Base-by-base conservation (phyloP, 2,329 filamentous ascomycete species). In the Emmonsia crescens region DNA sequence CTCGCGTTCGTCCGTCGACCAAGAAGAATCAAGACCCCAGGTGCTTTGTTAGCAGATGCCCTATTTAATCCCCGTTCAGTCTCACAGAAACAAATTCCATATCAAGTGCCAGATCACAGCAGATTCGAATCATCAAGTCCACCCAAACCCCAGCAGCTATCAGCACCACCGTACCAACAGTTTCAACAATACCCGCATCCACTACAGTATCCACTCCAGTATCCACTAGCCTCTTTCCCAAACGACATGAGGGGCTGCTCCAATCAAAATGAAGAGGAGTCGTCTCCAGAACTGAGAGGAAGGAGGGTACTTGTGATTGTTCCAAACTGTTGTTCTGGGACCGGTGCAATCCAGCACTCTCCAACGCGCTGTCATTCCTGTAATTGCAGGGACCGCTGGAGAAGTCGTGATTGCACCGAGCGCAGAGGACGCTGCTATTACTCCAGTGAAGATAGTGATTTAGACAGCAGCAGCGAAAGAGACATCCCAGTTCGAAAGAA, bases 1-100 rank as follows among this genome's bases (percentile, higher is more conserved):
- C 42, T 58, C 8, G 65, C 61, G 36, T 66, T 66, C 36, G 64
- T 65, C 31, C 65, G 64, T 52, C 63, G 61, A 14, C 57, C 64
- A 24, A 56, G 55, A 42, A 64, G 63, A 24, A 42, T 60, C 51
- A 62, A 58, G 29, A 42, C 64, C 42, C 36, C 59, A 3, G 44
- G 55, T 1, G 27, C 51, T 6, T 52, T 61, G 31, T 46, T 64
- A 48, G 46, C 61, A 16, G 61, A 60, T 38, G 57, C 55, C 0
- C 59, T 64, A 60, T 48, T 51, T 57, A 57, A 58, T 44, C 27
- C 31, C 14, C 59, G 21, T n/a, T 27, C 59, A 6, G 5, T n/a
- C n/a, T n/a, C 40, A 44, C 36, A 31, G 16, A 46, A 38, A 31
- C 29, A 46, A 10, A n/a, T 29, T 2, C 6, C 14, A 44, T 57